Percentiles rank a stretch among this genome's conserved stretches.
Evolutionary conservation across 1,284 basidiomycete genomes (phyloP).

Genomic region (Farysia itapuensis): DNA sequence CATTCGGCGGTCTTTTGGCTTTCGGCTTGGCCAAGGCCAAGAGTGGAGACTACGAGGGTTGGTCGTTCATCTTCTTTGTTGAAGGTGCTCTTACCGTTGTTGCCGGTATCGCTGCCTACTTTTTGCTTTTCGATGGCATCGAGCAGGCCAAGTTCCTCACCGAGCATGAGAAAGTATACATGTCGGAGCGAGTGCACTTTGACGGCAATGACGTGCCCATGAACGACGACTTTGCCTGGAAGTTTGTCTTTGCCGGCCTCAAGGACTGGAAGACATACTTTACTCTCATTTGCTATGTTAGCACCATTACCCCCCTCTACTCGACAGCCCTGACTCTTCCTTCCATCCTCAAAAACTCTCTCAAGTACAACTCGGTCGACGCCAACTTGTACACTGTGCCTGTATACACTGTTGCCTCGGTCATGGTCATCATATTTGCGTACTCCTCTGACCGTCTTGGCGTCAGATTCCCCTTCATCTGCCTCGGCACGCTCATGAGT

Average conservation of each 20-base stretch:
- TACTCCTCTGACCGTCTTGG: constrained; percentile 34
- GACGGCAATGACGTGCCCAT: constrained; percentile 47
- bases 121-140: constrained; percentile 35
- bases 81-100: constrained; percentile 64
- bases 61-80: constrained; percentile 61
- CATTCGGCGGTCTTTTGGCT: constrained; percentile 62
- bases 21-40: constrained; percentile 53
- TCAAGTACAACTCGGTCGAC: constrained; percentile 43
- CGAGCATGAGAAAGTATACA: constrained; percentile 40
- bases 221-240: constrained; percentile 45
- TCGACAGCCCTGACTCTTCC: constrained; percentile 47
- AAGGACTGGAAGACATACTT: constrained; percentile 50
- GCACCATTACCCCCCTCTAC: constrained; percentile 46
- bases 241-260: constrained; percentile 42
- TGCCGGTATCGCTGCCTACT: constrained; percentile 59
- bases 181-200: constrained; percentile 34
- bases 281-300: constrained; percentile 46
- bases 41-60: constrained; percentile 14
- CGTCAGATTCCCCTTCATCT: constrained; percentile 36
- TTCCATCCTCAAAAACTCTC: constrained; percentile 42
- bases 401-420: constrained; percentile 61
- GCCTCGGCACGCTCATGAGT: constrained; percentile 30
- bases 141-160: constrained; percentile 41
- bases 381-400: constrained; percentile 61
- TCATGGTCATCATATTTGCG: constrained; percentile 52